phyloP scores from a whole-genome alignment of 805 yeast genomes.

The Barnettozyma sp. region DNA sequence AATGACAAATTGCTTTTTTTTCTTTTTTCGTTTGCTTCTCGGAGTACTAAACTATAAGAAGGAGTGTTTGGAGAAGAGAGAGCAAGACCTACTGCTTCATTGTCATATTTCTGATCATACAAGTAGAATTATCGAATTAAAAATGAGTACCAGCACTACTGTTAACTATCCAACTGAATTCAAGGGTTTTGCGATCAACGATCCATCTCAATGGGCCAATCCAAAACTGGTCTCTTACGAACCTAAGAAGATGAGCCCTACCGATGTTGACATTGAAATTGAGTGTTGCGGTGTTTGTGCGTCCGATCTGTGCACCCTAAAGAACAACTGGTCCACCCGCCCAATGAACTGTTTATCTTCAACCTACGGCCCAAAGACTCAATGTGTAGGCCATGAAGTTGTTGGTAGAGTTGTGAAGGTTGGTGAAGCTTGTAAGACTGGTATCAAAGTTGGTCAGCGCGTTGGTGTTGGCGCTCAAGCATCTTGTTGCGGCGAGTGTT shows the following conservation, averaged over 20 bases:
- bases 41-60: too few relatives aligned
- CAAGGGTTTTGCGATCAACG: constrained; percentile 51
- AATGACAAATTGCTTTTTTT: too few relatives aligned
- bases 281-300: constrained; percentile 67
- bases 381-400: constrained; percentile 64
- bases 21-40: too few relatives aligned
- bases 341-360: constrained; percentile 20
- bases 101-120: too few relatives aligned
- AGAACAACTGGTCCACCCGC: constrained; percentile 42
- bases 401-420: constrained; percentile 51
- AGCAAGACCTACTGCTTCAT: too few relatives aligned
- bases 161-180: constrained; percentile 47
- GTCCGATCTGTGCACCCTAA: constrained; percentile 47
- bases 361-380: constrained; percentile 30
- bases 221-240: constrained; percentile 45
- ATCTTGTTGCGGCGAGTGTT: constrained; percentile 54
- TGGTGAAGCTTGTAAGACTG: constrained; percentile 47
- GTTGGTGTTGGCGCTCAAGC: constrained; percentile 78
- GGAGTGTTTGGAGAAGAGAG: too few relatives aligned
- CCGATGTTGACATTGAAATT: constrained; percentile 50
- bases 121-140: too few relatives aligned
- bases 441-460: constrained; percentile 58
- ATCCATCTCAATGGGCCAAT: constrained; percentile 45
- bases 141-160: too few relatives aligned
- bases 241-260: constrained; percentile 39